These are phyloP conservation scores for Poa pratensis DNA, from an alignment of 176 grass and related monocot genomes.

Conservation along the genomic window DNA sequence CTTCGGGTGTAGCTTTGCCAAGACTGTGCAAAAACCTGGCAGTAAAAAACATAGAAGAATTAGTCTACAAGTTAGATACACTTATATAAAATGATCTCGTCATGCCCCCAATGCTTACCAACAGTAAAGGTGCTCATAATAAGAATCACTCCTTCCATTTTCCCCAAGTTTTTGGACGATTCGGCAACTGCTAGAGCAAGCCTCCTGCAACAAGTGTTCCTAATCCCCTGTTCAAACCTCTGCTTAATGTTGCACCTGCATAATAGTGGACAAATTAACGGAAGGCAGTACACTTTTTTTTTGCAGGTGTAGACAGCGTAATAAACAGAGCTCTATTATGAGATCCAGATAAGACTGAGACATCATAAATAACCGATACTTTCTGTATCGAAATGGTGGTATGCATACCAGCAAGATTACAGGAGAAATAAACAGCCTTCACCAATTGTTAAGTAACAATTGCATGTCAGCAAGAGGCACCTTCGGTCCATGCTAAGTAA, in stretches of 20 bases:
- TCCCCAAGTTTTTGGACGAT: constrained; percentile 58
- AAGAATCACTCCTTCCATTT: constrained; percentile 71
- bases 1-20: constrained; percentile 73
- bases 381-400: neutral
- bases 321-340: neutral
- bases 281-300: neutral
- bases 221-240: constrained; percentile 81
- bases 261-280: constrained; percentile 33
- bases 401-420: neutral
- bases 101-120: constrained; percentile 50
- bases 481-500: neutral
- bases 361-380: neutral
- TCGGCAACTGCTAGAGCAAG: constrained; percentile 76
- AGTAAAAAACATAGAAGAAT: constrained; percentile 31
- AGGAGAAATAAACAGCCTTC: neutral
- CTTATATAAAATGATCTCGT: neutral
- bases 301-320: neutral
- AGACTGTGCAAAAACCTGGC: constrained; percentile 71
- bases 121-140: constrained; percentile 65
- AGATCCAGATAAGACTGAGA: neutral
- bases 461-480: neutral
- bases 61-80: constrained; percentile 29
- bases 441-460: neutral
- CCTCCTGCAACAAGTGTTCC: constrained; percentile 83
- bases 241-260: constrained; percentile 91